Evolutionary conservation across 2,329 filamentous ascomycete genomes (phyloP), one percentile per base, ranked within the genome.

Genomic region (Chrysoporthe austroafricana): DNA sequence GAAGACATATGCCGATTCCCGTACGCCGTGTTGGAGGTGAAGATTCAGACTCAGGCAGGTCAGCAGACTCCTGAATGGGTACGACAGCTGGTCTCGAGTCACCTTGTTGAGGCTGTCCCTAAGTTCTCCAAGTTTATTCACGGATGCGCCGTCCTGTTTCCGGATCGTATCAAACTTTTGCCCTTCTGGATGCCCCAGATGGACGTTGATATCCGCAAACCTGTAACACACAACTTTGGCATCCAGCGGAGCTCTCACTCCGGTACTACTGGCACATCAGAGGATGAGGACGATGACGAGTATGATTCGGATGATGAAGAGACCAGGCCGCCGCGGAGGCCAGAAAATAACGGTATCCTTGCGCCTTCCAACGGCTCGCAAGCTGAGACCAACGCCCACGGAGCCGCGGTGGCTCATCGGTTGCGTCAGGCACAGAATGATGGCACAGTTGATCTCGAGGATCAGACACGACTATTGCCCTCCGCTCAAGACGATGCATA

Each of bases 111-210:
- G 81, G 94, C 96, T n/a, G 94, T 99, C 2, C 96, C 96, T 70
- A 99, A 99, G 77, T 99, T 98, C 80, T 97, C 94, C 76, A 99
- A 99, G 81, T 99, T 98, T 78, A 98, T 99, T 68, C 96, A 99
- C 78, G 96, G 96, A 68, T 94, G 91, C 1, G 95, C 95, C 11
- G 92, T 88, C 13, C 81, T 99, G 58, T 96, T 97, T 78, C 94
- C 94, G 0, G 86, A 90, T 57, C 89, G 91, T 66, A 99, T 99
- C 79, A 84, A 97, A 60, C 85, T 99, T 14, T 84, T 99, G 6
- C 96, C 96, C 0, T 99, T 93, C 83, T 99, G 96, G 96, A 92
- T 95, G 84, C 96, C 96, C 0, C 96, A 99, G 80, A 99, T 99
- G 96, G 90, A 97, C 72, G 89, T 96, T 34, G 96, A 99, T 76